Evolutionary conservation across 1,284 basidiomycete genomes (phyloP).

Genomic region (Coniferiporia weirii): DNA sequence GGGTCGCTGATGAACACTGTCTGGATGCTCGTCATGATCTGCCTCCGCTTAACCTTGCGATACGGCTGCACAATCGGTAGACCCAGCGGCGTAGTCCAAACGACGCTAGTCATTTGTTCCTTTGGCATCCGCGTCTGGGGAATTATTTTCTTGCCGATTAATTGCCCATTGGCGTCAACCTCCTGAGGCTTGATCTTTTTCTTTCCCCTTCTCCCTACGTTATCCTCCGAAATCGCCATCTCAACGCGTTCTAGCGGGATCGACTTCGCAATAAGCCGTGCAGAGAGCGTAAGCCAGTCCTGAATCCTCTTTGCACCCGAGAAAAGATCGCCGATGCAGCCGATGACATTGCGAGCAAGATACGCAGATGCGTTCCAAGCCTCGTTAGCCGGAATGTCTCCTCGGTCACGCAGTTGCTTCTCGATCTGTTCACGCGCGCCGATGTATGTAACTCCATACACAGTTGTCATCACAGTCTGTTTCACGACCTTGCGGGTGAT

Average conservation of each 20-base stretch:
- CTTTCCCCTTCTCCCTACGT: conserved; percentile 20
- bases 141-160: conserved; percentile 6
- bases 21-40: conserved; percentile 83
- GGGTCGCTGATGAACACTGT: conserved; percentile 94
- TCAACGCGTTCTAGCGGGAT: conserved; percentile 75
- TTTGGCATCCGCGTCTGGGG: conserved; percentile 49
- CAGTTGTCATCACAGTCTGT: conserved; percentile 99
- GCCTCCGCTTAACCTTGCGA: conserved; percentile 78
- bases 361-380: conserved; percentile 79
- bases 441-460: conserved; percentile 96
- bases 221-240: conserved; percentile 35
- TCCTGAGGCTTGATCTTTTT: conserved; percentile 13
- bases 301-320: conserved; percentile 89
- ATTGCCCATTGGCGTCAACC: background rate
- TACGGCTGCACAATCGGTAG: conserved; percentile 97
- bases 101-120: conserved; percentile 94
- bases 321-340: conserved; percentile 90
- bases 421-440: conserved; percentile 96
- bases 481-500: conserved; percentile 95
- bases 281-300: conserved; percentile 79
- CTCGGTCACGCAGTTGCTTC: conserved; percentile 77
- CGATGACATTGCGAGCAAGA: conserved; percentile 74
- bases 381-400: conserved; percentile 69
- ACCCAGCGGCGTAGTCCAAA: conserved; percentile 95
- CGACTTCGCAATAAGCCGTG: conserved; percentile 83